phyloP scores from a whole-genome alignment of 108 stramenopile genomes.

The Fistulifera solaris region DNA sequence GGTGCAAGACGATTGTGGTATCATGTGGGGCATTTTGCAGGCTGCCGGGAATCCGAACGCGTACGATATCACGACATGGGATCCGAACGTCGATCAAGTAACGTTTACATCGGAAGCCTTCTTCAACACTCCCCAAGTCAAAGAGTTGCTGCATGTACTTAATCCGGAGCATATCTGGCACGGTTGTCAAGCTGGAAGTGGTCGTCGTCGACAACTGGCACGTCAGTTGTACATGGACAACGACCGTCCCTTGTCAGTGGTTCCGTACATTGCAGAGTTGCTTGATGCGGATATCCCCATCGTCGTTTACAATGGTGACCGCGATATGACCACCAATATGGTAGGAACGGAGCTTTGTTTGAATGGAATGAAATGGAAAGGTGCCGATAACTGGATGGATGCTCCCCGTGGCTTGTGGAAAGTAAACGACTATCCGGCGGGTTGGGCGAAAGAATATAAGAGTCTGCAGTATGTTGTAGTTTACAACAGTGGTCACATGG shows the following conservation, averaged over 20 bases:
- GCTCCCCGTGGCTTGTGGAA: slow-evolving; percentile 44
- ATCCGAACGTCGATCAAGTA: slow-evolving; percentile 24
- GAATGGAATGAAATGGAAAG: slow-evolving; percentile 43
- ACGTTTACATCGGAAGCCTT: slow-evolving; percentile 22
- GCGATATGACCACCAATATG: slow-evolving; percentile 46
- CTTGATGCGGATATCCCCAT: slow-evolving; percentile 59
- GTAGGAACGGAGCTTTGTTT: slow-evolving; percentile 33
- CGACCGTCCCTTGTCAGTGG: slow-evolving; percentile 49
- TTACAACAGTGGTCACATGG: slow-evolving; percentile 32
- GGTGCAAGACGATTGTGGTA: slow-evolving; percentile 61
- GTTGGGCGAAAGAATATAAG: slow-evolving; percentile 38
- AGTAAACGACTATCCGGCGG: slow-evolving; percentile 30
- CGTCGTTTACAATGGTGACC: slow-evolving; percentile 65
- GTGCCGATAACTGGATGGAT: slow-evolving; percentile 6
- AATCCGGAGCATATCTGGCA: slow-evolving; percentile 33
- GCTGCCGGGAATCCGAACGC: slow-evolving; percentile 43
- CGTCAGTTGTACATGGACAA: slow-evolving; percentile 30
- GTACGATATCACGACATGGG: slow-evolving; percentile 65
- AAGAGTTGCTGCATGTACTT: slow-evolving; percentile 34
- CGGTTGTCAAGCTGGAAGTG: slow-evolving; percentile 49
- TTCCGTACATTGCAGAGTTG: slow-evolving; percentile 61
- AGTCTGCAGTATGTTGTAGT: slow-evolving; percentile 51
- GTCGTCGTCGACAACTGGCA: slow-evolving; percentile 26
- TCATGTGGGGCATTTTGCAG: slow-evolving; percentile 36
- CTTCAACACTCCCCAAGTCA: slow-evolving; percentile 47